phyloP scores from a whole-genome alignment of 2,329 filamentous ascomycete genomes.

The Clonostachys rosea region DNA sequence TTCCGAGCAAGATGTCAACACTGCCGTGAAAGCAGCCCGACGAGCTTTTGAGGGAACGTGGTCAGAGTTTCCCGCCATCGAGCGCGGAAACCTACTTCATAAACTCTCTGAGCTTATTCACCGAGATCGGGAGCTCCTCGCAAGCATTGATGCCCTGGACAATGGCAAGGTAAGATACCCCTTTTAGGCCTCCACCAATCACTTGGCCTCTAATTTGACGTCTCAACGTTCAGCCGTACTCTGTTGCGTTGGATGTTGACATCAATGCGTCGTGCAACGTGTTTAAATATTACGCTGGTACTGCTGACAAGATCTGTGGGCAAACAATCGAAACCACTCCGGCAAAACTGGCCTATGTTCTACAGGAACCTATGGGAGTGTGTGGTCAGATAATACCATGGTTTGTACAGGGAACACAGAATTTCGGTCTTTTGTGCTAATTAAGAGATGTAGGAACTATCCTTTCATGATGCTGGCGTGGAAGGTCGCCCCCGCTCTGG shows the following conservation, averaged over 20 bases:
- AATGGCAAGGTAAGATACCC: slow-evolving; percentile 52
- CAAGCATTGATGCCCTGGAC: slow-evolving; percentile 66
- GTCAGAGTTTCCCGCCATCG: slow-evolving; percentile 58
- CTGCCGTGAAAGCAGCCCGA: slow-evolving; percentile 36
- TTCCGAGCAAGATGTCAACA: slow-evolving; percentile 9
- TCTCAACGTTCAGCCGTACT: too few relatives aligned
- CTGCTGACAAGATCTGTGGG: slow-evolving; percentile 88
- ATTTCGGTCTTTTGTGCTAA: too few relatives aligned
- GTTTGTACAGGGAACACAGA: slow-evolving; percentile 25
- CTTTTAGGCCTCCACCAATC: too few relatives aligned
- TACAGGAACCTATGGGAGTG: slow-evolving; percentile 64
- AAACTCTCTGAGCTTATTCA: slow-evolving; percentile 66
- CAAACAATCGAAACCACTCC: slow-evolving; percentile 77
- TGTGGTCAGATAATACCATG: slow-evolving; percentile 66
- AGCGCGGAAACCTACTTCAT: slow-evolving; percentile 62
- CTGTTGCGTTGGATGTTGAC: too few relatives aligned
- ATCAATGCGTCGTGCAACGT: too few relatives aligned
- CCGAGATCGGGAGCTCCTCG: slow-evolving; percentile 43
- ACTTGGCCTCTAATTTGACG: too few relatives aligned
- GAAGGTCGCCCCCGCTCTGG: slow-evolving; percentile 63
- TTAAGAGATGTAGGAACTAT: neutral
- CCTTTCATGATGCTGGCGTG: slow-evolving; percentile 29
- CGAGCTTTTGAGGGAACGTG: slow-evolving; percentile 62
- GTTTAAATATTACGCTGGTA: slow-evolving; percentile 61
- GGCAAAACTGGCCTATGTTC: slow-evolving; percentile 79